Percentiles rank a stretch among this genome's conserved stretches.
phyloP scores from a whole-genome alignment of 306 rosid genomes.

The Cicer pinnatifidum region DNA sequence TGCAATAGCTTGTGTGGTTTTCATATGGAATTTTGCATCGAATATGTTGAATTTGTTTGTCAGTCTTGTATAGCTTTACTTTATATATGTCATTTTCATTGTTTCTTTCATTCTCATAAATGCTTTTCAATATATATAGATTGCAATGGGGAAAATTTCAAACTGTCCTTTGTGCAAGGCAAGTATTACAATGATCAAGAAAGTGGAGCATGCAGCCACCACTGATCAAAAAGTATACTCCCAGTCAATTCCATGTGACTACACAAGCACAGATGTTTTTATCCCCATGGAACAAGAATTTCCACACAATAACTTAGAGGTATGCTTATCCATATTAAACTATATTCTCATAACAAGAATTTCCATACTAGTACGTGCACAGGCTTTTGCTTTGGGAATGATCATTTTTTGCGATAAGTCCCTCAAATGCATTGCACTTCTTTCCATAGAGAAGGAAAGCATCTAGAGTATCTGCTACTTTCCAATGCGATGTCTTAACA shows the following conservation, averaged over 20 bases:
- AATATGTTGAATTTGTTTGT: constrained; percentile 14
- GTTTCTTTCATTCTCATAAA: constrained; percentile 45
- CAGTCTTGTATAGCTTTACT: constrained; percentile 9
- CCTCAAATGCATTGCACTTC: not conserved
- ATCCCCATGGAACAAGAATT: constrained; percentile 49
- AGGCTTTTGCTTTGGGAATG: constrained; percentile 5
- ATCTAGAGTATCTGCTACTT: not conserved
- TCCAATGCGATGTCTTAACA: not conserved
- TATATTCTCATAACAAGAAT: not conserved
- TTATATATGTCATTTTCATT: constrained; percentile 32
- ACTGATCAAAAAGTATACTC: constrained; percentile 82
- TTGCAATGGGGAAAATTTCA: constrained; percentile 58
- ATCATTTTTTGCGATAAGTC: constrained; percentile 2
- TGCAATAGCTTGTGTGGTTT: not conserved
- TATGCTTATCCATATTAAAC: constrained; percentile 44
- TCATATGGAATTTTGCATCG: constrained; percentile 7
- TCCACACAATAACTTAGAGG: constrained; percentile 60
- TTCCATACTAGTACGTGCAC: not conserved
- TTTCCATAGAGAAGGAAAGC: not conserved
- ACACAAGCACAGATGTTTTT: constrained; percentile 53
- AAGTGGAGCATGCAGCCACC: constrained; percentile 69
- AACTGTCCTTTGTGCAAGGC: constrained; percentile 93
- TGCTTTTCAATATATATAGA: constrained; percentile 53
- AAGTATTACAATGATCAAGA: constrained; percentile 61
- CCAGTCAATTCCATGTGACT: constrained; percentile 77